Evolutionary conservation across 139 green algal genomes (phyloP).

Genomic region (Pleodorina starrii): DNA sequence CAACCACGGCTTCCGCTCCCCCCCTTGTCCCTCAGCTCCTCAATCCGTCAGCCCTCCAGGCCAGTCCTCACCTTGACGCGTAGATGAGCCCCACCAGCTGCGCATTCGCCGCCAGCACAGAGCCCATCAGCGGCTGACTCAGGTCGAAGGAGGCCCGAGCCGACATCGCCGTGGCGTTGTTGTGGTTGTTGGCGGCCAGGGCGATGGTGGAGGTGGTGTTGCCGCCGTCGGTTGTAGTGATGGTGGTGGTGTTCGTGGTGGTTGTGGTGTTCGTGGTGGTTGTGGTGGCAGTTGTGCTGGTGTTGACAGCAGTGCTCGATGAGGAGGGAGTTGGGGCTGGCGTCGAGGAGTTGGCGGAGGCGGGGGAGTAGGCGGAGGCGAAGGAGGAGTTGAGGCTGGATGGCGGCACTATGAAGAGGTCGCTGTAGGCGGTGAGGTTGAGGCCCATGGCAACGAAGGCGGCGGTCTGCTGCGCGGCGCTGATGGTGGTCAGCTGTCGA

Average conservation of each 20-base stretch:
- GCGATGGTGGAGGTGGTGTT: no score
- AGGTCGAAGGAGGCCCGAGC: no score
- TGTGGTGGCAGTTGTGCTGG: not conserved
- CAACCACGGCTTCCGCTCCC: no score
- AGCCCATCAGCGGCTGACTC: not conserved
- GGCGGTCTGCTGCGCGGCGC: not conserved
- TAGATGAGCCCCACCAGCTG: constrained; percentile 35
- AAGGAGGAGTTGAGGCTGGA: not conserved
- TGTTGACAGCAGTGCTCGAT: not conserved
- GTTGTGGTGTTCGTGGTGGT: not conserved
- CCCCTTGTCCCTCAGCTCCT: no score
- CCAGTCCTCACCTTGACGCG: not conserved
- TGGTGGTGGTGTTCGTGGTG: not conserved
- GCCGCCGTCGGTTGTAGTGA: not conserved
- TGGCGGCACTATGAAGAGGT: not conserved
- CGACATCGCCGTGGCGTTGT: no score
- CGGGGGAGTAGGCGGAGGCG: no score
- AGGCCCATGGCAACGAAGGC: constrained; percentile 42
- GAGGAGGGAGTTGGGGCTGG: no score
- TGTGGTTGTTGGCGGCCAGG: no score
- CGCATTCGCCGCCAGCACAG: constrained; percentile 26
- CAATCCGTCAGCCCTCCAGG: no score
- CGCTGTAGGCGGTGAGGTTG: not conserved
- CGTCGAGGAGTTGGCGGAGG: no score
- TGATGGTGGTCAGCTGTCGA: not conserved